Conservation (phyloP, 192 early-diverging fungal species). For the Coemansia sp. region DNA sequence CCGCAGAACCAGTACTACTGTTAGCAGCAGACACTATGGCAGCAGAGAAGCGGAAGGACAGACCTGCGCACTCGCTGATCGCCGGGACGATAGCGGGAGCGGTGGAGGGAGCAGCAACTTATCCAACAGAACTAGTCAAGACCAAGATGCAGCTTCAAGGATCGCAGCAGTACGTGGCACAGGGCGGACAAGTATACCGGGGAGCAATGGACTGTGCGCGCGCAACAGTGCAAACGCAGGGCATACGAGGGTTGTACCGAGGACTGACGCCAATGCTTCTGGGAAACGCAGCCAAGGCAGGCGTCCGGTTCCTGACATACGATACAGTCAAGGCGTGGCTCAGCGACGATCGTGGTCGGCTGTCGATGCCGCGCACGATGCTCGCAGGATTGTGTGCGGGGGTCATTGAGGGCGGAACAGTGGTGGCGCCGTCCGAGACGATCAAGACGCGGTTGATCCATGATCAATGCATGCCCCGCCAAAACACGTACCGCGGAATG, state of each 20-base stretch:
- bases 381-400: constrained; percentile 86
- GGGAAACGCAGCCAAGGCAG: constrained; percentile 91
- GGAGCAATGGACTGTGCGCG: constrained; percentile 82
- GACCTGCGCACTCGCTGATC: constrained; percentile 64
- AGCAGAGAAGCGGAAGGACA: constrained; percentile 17
- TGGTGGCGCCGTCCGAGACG: constrained; percentile 92
- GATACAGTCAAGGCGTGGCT: constrained; percentile 78
- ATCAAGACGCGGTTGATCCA: constrained; percentile 97
- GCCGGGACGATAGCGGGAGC: constrained; percentile 89
- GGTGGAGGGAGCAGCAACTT: constrained; percentile 88
- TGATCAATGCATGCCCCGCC: constrained; percentile 70
- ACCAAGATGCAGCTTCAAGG: constrained; percentile 92
- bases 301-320: constrained; percentile 89
- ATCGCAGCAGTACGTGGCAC: constrained; percentile 30
- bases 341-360: constrained; percentile 68
- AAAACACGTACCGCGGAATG: constrained; percentile 76
- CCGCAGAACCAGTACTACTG: neutral
- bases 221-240: constrained; percentile 70
- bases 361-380: constrained; percentile 66
- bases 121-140: constrained; percentile 96
- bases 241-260: constrained; percentile 76
- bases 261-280: constrained; percentile 89
- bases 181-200: constrained; percentile 57
- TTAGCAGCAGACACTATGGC: neutral
- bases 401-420: constrained; percentile 81